Percentiles rank a stretch among this genome's conserved stretches.
Evolutionary conservation across 768 basidiomycete genomes (phyloP).

Genomic region (Leccinum subtestaceum): DNA sequence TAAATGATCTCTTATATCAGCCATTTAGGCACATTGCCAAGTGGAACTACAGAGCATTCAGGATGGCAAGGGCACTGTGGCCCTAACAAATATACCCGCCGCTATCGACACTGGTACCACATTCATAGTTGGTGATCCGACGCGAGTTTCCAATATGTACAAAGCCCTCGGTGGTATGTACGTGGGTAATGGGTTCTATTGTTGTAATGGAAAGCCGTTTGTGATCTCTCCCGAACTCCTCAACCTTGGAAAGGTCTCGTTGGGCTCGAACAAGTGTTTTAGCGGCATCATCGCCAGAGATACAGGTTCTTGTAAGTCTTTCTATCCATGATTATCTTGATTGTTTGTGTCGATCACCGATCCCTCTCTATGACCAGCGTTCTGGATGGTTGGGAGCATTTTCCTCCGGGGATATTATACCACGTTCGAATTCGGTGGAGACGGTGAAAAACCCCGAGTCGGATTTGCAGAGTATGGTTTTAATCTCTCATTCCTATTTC

Average conservation of each 20-base stretch:
- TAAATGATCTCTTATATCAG: background rate
- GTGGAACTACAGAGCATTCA: background rate
- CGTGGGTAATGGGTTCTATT: background rate
- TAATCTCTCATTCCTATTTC: background rate
- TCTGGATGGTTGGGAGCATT: background rate
- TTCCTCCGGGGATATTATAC: background rate
- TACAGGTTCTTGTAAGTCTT: background rate
- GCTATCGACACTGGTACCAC: background rate
- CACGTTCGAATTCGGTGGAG: background rate
- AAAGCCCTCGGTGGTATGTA: background rate
- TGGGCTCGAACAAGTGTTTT: background rate
- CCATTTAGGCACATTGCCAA: background rate
- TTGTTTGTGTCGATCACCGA: background rate
- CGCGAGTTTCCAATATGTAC: background rate
- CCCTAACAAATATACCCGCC: background rate
- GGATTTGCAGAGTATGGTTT: background rate
- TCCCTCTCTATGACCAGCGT: background rate
- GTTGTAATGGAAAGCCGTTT: background rate
- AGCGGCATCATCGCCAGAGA: background rate
- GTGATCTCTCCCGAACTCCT: background rate
- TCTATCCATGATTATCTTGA: background rate
- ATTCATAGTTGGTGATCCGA: background rate
- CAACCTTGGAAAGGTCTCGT: background rate
- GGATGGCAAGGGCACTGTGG: background rate
- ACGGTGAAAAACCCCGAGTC: background rate